These are phyloP conservation scores for Balamuthia mandrillaris DNA, from an alignment of 208 protist genomes.

Conservation along the genomic window DNA sequence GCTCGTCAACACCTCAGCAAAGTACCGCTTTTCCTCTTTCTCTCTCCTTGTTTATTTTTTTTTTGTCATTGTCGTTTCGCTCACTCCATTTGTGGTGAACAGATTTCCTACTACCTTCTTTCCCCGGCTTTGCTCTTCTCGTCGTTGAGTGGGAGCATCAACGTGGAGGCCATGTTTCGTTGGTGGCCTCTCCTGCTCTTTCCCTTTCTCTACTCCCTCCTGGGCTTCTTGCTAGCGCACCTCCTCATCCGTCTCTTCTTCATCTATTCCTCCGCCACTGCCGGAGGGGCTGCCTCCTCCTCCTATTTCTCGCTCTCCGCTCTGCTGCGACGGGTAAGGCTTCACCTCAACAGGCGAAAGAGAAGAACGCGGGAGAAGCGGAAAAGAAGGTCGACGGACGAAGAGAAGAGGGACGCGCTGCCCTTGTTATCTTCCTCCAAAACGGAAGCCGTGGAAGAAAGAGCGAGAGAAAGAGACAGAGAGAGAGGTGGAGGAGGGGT, in stretches of 20 bases:
- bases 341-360: no score
- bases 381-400: no score
- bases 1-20: slow-evolving; percentile 1
- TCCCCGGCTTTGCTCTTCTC: background rate
- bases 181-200: slow-evolving; percentile 17
- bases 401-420: no score
- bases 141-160: background rate
- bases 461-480: no score
- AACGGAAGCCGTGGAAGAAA: no score
- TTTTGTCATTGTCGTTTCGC: no score
- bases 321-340: no score
- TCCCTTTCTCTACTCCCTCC: background rate
- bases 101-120: background rate
- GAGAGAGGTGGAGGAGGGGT: no score
- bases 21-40: background rate
- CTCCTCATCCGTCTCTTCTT: background rate
- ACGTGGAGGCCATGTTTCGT: background rate
- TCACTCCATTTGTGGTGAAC: background rate
- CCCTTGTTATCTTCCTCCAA: no score
- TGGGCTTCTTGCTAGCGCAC: background rate
- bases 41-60: background rate
- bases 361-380: no score
- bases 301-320: no score
- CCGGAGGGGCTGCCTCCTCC: no score
- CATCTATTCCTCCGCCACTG: background rate